These are phyloP conservation scores for Ophiognomonia clavigignenti-juglandacearum DNA, from an alignment of 2,329 filamentous ascomycete species.

Conservation along the genomic window DNA sequence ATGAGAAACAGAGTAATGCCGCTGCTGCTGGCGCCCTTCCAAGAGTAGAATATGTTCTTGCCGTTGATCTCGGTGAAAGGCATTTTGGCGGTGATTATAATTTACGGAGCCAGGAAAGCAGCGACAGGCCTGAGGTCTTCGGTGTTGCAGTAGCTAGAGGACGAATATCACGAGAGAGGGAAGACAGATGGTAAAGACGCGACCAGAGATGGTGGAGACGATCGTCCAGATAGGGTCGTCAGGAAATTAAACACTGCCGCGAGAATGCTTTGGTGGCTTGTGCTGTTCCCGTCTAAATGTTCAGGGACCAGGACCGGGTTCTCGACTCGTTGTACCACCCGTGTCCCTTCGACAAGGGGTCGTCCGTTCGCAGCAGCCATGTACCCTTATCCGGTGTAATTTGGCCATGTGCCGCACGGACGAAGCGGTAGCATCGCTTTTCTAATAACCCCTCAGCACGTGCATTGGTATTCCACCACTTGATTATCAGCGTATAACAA, in stretches of 20 bases:
- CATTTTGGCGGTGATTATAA: constrained; percentile 5
- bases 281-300: neutral
- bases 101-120: neutral
- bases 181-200: neutral
- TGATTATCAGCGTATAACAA: too few relatives aligned
- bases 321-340: neutral
- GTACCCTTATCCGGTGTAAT: neutral
- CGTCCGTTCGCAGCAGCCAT: neutral
- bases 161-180: neutral
- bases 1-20: constrained; percentile 16
- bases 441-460: too few relatives aligned
- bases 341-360: too few relatives aligned
- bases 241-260: neutral
- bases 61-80: constrained; percentile 15
- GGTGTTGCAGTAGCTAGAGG: neutral
- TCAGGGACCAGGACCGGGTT: neutral
- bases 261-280: neutral
- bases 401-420: neutral
- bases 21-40: constrained; percentile 11
- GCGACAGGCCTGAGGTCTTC: neutral
- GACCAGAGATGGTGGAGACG: neutral
- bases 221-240: neutral
- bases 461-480: too few relatives aligned
- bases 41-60: constrained; percentile 15
- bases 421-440: too few relatives aligned